Conservation (phyloP, 2,329 filamentous ascomycete genomes). For the Dryadomyces sulphureus region DNA sequence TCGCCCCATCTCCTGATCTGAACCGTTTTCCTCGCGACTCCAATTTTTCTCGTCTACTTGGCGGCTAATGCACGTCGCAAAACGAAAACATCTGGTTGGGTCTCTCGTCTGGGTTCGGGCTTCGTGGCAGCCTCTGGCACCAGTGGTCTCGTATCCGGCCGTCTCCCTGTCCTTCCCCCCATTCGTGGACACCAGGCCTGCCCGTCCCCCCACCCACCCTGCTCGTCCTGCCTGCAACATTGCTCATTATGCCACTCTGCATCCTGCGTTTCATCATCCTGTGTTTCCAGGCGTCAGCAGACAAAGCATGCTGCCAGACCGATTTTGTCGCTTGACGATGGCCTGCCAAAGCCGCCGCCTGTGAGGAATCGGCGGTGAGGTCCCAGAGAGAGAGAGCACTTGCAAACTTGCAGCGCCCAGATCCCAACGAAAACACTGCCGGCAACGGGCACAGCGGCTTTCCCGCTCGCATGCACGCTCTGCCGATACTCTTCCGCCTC, state of each 20-base stretch:
- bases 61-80: conserved; percentile 2
- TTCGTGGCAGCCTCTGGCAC: conserved; percentile 18
- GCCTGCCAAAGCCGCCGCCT: not conserved
- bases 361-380: not conserved
- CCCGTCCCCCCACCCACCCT: not conserved
- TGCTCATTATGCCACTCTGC: not conserved
- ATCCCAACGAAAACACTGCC: too few species aligned
- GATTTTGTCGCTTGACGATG: too few species aligned
- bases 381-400: too few species aligned
- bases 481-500: not conserved
- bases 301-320: not conserved
- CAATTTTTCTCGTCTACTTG: not conserved
- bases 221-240: not conserved
- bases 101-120: conserved; percentile 7
- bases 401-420: too few species aligned
- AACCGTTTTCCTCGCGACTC: not conserved
- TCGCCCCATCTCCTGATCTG: not conserved
- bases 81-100: conserved; percentile 2
- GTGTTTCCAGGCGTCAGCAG: not conserved
- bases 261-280: not conserved
- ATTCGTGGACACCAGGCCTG: not conserved
- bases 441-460: not conserved
- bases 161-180: not conserved
- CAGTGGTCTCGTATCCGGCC: conserved; percentile 7
- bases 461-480: not conserved